A percentile compares a stretch with the other conserved stretches of the same genome.
phyloP scores from a whole-genome alignment of 2,329 filamentous ascomycete species.

The Bimuria novae-zelandiae region DNA sequence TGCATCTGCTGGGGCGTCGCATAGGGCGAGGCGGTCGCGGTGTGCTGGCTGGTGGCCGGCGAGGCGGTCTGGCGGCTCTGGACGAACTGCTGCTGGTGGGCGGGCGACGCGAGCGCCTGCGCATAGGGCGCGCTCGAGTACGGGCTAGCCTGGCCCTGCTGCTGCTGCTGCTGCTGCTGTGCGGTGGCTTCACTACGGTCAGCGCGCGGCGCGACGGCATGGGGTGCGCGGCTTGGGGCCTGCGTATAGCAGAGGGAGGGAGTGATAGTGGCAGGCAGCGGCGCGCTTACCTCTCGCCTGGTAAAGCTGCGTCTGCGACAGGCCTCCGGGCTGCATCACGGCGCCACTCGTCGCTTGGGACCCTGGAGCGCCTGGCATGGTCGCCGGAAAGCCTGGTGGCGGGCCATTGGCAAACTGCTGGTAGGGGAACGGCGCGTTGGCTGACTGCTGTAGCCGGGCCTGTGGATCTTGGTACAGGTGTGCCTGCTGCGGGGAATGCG shows the following conservation, averaged over 20 bases:
- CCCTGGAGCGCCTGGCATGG: slow-evolving; percentile 25
- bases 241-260: background rate
- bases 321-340: slow-evolving; percentile 43
- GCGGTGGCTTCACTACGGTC: slow-evolving; percentile 28
- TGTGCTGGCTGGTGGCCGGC: slow-evolving; percentile 26
- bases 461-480: slow-evolving; percentile 40
- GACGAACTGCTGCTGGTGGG: slow-evolving; percentile 41
- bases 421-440: slow-evolving; percentile 33
- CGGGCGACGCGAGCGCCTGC: slow-evolving; percentile 44
- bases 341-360: slow-evolving; percentile 30
- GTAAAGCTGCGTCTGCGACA: slow-evolving; percentile 42
- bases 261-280: slow-evolving; percentile 3
- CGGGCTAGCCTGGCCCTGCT: slow-evolving; percentile 40
- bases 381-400: slow-evolving; percentile 31
- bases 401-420: slow-evolving; percentile 42
- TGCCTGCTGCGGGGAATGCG: slow-evolving; percentile 38
- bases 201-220: slow-evolving; percentile 12
- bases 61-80: slow-evolving; percentile 46
- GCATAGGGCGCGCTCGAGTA: slow-evolving; percentile 47
- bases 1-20: slow-evolving; percentile 39
- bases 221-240: background rate
- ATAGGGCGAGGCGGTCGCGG: slow-evolving; percentile 38
- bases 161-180: slow-evolving; percentile 38
- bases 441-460: slow-evolving; percentile 40
- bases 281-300: slow-evolving; percentile 46